Evolutionary conservation across 306 rosid genomes (phyloP).

Genomic region (Cucurbita moschata): DNA sequence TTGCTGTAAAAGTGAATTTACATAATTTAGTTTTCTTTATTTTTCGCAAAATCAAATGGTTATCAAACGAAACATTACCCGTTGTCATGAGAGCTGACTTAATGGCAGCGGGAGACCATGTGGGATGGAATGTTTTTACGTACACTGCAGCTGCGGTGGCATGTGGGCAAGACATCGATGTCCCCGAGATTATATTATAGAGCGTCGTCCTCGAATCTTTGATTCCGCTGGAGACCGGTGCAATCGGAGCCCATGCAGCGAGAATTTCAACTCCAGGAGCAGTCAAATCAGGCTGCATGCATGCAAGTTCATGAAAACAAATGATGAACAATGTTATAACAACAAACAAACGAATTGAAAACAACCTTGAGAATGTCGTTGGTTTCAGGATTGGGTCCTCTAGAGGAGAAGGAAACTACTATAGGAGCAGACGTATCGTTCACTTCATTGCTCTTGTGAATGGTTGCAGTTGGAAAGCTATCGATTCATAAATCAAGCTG

Average conservation of each 20-base stretch:
- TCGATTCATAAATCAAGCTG: background rate
- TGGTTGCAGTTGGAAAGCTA: background rate
- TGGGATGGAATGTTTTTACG: constrained; percentile 20
- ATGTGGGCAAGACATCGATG: constrained; percentile 30
- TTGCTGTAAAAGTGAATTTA: constrained; percentile 5
- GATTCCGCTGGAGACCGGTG: background rate
- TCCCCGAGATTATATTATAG: constrained; percentile 23
- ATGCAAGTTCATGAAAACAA: background rate
- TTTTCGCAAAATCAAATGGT: no score
- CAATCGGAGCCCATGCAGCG: constrained; percentile 25
- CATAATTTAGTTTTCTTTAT: background rate
- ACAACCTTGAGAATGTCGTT: constrained; percentile 32
- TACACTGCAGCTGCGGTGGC: constrained; percentile 14
- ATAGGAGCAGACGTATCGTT: constrained; percentile 21
- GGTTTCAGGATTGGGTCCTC: constrained; percentile 33
- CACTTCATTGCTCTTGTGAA: background rate
- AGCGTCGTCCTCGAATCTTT: constrained; percentile 3
- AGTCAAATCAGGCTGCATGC: constrained; percentile 11
- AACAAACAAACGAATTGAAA: background rate
- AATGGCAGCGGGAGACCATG: constrained; percentile 27
- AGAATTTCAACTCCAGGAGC: constrained; percentile 20
- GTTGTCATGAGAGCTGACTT: constrained; percentile 28
- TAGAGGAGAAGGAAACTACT: constrained; percentile 24
- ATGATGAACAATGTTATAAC: no score
- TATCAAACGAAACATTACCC: background rate